These are phyloP conservation scores for Allium fistulosum DNA, from an alignment of 106 monocot species.

Conservation along the genomic window DNA sequence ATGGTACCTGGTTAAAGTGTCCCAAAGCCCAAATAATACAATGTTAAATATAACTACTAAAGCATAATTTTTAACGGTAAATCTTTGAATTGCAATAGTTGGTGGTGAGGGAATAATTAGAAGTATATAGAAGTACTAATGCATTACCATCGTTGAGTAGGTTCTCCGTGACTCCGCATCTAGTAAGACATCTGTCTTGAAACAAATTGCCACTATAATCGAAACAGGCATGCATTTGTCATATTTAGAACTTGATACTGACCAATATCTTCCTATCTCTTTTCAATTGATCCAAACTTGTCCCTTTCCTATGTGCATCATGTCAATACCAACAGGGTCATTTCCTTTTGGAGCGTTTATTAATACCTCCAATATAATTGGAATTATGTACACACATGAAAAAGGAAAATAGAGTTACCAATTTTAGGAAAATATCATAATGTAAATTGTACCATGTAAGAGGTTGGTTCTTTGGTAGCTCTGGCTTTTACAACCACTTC, in stretches of 20 bases:
- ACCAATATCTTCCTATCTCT: too few species aligned
- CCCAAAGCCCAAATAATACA: neutral
- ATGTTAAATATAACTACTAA: neutral
- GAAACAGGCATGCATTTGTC: constrained; percentile 38
- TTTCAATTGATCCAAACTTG: too few species aligned
- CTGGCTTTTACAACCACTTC: constrained; percentile 42
- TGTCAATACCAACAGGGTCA: too few species aligned
- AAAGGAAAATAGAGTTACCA: too few species aligned
- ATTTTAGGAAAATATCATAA: neutral
- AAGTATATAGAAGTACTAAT: neutral
- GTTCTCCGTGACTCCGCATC: constrained; percentile 87
- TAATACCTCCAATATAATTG: constrained; percentile 4
- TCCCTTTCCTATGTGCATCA: too few species aligned
- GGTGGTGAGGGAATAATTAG: too few species aligned
- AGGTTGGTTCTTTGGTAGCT: constrained; percentile 60
- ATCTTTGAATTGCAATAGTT: too few species aligned
- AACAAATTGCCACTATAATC: constrained; percentile 80
- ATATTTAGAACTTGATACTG: constrained; percentile 42
- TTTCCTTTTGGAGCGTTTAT: too few species aligned
- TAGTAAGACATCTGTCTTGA: constrained; percentile 77
- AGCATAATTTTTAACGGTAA: too few species aligned
- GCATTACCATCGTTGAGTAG: constrained; percentile 94
- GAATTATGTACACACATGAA: too few species aligned
- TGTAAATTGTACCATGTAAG: neutral
- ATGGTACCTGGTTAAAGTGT: constrained; percentile 69